Evolutionary conservation across 176 grass and related monocot species (phyloP).

Genomic region (Neostapfia colusana): DNA sequence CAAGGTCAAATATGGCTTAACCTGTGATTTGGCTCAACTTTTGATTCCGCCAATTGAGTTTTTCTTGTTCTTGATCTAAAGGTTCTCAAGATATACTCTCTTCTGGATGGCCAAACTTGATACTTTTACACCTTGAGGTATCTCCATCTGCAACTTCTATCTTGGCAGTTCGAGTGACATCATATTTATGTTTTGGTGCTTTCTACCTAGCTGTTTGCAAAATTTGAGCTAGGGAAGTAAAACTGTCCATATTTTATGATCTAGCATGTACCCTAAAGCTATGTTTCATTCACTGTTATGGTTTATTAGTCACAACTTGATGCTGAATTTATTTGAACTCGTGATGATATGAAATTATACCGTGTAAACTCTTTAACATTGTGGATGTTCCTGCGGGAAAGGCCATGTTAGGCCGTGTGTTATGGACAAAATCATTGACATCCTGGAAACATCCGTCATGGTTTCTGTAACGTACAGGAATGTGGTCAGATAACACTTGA

Average conservation of each 20-base stretch:
- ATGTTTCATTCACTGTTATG: slow-evolving; percentile 3
- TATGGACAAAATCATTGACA: no score
- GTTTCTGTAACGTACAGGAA: slow-evolving; percentile 48
- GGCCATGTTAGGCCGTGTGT: no score
- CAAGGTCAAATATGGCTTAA: background rate
- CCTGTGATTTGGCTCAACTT: slow-evolving; percentile 7
- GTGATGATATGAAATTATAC: background rate
- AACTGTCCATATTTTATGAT: slow-evolving; percentile 1
- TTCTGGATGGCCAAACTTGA: slow-evolving; percentile 73
- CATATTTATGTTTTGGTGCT: background rate
- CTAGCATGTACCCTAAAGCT: background rate
- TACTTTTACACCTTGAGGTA: slow-evolving; percentile 69
- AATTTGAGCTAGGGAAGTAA: background rate
- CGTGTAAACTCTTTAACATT: background rate
- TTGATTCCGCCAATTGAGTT: background rate
- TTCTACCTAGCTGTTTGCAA: background rate
- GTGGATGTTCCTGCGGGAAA: no score
- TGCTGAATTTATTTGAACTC: slow-evolving; percentile 3
- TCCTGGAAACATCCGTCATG: no score
- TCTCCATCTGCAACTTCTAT: background rate
- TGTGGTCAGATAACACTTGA: slow-evolving; percentile 68
- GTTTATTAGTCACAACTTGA: background rate
- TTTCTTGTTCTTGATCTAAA: slow-evolving; percentile 28
- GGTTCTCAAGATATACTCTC: slow-evolving; percentile 67
- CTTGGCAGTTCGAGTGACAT: background rate